Evolutionary conservation across 2,329 filamentous ascomycete species (phyloP), one percentile per base, ranked within the genome.

Genomic region (Madurella mycetomatis): DNA sequence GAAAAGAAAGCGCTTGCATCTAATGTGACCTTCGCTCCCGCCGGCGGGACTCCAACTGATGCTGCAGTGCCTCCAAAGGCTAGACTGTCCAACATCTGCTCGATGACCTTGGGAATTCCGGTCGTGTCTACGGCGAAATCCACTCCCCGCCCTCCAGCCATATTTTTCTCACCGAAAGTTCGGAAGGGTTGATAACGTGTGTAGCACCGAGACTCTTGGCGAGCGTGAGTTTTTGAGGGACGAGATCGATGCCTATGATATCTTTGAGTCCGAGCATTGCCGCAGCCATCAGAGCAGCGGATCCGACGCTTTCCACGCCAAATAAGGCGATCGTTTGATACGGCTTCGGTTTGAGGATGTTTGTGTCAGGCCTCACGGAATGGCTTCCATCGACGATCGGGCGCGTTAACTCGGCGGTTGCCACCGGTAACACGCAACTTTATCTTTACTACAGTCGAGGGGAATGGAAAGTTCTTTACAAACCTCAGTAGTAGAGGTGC

Each of bases 211-310:
- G 66, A 40, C 68, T 66, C 17, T 62, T 69, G 0, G 76, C 76
- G 18, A 79, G 58, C 19, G 70, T 67, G 12, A 80, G 65, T 17
- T 74, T 68, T 4, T 62, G 61, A 8, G 70, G 63, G 12, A 76
- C 67, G 9, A 77, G 64, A 56, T 80, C 77, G 8, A 78, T 69
- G 5, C 71, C 76, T 9, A 80, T 72, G 48, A 80, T 70, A 45
- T 58, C 62, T 40, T 61, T 60, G 2, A 64, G 65, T 8, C 61
- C 62, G 1, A 64, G 41, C 37, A 65, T 50, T 19, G 67, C 69
- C 1, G 71, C 66, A 1, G 72, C 71, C 66, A 73, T 71, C 8
- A 75, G 56, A 0, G 71, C 73, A 0, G 68, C 66, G 0, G 75
- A 57, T 0, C 73, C 73, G 0, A 76, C 73, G 13, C 68, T 67